These are phyloP conservation scores for Plasmopara viticola DNA, from an alignment of 352 stramenopile genomes.

Conservation along the genomic window DNA sequence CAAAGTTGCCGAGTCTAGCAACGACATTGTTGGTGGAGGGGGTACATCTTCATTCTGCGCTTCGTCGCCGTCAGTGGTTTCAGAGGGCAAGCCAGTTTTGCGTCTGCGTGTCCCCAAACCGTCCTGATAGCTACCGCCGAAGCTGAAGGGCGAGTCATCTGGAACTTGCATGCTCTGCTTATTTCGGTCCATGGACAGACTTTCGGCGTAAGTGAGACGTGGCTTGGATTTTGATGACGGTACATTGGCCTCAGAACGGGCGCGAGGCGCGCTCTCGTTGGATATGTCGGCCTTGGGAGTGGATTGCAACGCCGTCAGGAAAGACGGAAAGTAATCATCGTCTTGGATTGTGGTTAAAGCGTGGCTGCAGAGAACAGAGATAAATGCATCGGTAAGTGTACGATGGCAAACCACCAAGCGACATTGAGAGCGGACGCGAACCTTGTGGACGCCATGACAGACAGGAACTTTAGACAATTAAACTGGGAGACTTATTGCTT, in stretches of 20 bases:
- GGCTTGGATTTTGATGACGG: conserved; percentile 25
- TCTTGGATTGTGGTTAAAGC: conserved; percentile 32
- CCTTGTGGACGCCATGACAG: conserved; percentile 18
- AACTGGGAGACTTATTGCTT: too few species aligned
- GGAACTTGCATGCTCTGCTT: conserved; percentile 29
- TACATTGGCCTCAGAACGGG: conserved; percentile 22
- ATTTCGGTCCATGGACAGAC: conserved; percentile 59
- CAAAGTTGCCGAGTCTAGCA: conserved; percentile 39
- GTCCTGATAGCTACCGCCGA: conserved; percentile 36
- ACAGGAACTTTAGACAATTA: conserved; percentile 1
- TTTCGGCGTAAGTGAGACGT: conserved; percentile 61
- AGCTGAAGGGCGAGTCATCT: conserved; percentile 63
- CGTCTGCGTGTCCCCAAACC: conserved; percentile 41
- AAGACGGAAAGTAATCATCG: conserved; percentile 72
- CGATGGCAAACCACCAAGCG: neutral
- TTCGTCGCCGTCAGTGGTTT: conserved; percentile 11
- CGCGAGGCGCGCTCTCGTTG: conserved; percentile 42
- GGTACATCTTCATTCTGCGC: conserved; percentile 47
- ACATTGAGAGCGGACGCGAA: conserved; percentile 1
- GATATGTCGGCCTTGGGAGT: conserved; percentile 45
- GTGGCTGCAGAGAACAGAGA: conserved; percentile 7
- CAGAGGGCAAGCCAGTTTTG: conserved; percentile 26
- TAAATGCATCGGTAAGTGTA: conserved; percentile 1
- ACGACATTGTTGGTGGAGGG: conserved; percentile 51
- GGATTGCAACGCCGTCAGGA: conserved; percentile 51